Evolutionary conservation across 2,329 filamentous ascomycete species (phyloP), one percentile per base, ranked within the genome.

Genomic region (Aureobasidium sp.): DNA sequence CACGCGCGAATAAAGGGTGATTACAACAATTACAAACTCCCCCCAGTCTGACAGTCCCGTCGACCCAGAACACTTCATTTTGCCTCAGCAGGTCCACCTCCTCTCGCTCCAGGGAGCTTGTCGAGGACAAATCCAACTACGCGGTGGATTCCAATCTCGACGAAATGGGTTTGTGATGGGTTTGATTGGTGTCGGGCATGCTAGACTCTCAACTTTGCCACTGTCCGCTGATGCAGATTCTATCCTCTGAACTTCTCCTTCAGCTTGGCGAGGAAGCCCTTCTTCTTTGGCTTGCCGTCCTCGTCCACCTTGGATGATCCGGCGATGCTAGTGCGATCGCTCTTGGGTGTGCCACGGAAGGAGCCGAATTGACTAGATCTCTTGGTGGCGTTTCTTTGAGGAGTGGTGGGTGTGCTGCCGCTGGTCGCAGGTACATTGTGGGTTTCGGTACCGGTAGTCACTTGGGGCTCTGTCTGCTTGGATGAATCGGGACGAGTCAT

Each of bases 221-320:
- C 16, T 11, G 41, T 44, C 21, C 41, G 25, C 34, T 36, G 36
- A 11, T 27, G 11, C 30, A 27, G 39, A 27, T 32, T 58, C 62
- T 65, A 69, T 49, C 68, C 65, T 65, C 68, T 69, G 64, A 80
- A 70, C 73, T 78, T 79, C 62, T 79, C 77, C 75, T 79, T 79
- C 64, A 81, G 65, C 71, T 75, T 78, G 66, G 75, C 75, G 63
- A 80, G 79, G 68, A 80, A 73, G 59, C 74, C 75, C 53, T 74
- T 74, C 68, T 77, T 73, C 73, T 78, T 78, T 70, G 78, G 77
- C 73, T 78, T 77, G 63, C 67, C 66, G 25, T 67, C 66, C 32
- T 49, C 57, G 37, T 44, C 41, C n/a, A 58, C 61, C 21, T 63
- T 59, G 32, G 58, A 61, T 52, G 63, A 62, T 70, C 67, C 52